phyloP scores from a whole-genome alignment of 2,329 filamentous ascomycete genomes.

The Mycogone perniciosa region DNA sequence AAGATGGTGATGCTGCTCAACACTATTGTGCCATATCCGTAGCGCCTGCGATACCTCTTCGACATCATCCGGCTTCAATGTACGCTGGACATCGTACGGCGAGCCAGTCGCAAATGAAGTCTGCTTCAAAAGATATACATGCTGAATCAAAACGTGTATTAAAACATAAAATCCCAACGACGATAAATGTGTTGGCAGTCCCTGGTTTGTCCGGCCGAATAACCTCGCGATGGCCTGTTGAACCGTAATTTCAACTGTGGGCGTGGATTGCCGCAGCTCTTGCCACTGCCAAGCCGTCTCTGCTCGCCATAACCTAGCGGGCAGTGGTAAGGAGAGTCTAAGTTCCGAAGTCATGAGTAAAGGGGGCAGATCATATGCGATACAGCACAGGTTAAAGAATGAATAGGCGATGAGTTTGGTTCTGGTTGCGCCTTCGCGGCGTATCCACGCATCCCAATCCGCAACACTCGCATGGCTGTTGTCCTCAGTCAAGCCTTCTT shows the following conservation, averaged over 20 bases:
- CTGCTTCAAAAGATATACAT: conserved; percentile 64
- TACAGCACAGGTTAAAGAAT: conserved; percentile 57
- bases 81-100: conserved; percentile 44
- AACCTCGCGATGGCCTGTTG: conserved; percentile 52
- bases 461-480: conserved; percentile 37
- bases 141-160: conserved; percentile 65
- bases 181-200: conserved; percentile 44
- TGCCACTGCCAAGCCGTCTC: conserved; percentile 56
- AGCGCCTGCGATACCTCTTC: conserved; percentile 51
- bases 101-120: conserved; percentile 46
- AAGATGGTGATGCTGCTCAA: conserved; percentile 49
- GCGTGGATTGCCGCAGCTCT: conserved; percentile 46
- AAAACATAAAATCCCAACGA: conserved; percentile 64
- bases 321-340: conserved; percentile 48
- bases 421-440: conserved; percentile 49
- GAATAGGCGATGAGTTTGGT: conserved; percentile 57
- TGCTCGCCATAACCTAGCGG: conserved; percentile 51
- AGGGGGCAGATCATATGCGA: conserved; percentile 55
- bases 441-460: conserved; percentile 57
- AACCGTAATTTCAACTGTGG: conserved; percentile 45
- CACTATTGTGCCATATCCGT: conserved; percentile 51
- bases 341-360: conserved; percentile 53
- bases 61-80: conserved; percentile 48
- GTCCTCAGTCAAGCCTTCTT: conserved; percentile 49
- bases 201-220: conserved; percentile 45